Base-by-base conservation (phyloP, 1,284 basidiomycete genomes). In the Papiliotrema laurentii region DNA sequence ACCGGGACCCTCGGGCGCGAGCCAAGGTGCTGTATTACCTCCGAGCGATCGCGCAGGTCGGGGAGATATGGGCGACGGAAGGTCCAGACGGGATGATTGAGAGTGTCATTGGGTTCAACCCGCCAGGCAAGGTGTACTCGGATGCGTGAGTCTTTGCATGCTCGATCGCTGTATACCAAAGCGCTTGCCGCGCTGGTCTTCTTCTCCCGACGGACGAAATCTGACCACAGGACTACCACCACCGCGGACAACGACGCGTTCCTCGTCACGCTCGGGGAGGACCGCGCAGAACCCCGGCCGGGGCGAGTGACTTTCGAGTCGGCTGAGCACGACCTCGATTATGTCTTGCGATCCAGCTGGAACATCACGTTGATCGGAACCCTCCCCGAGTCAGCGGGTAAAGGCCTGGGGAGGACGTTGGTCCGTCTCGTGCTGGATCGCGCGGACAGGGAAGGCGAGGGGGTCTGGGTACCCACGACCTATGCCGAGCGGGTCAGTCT, bases 281-380 rank as follows among this genome's bases (percentile, higher is more conserved):
- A 30, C 16, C 19, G 11, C 6, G 11, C n/a, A 14, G 5, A 18
- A 11, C 27, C n/a, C 22, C 41, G 10, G 24, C 5, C 13, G 19
- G 21, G 16, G 4, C 5, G 13, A 21, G 22, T 5, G 3, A 19
- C 26, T 30, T 19, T 31, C 16, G 19, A 16, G 28, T 5, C 22
- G 16, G 4, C 27, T 3, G 10, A 5, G n/a, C 7, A 4, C 18
- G 30, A 43, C 19, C 14, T n/a, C 5, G 27, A 30, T 4, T 9
- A 22, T 11, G 41, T 21, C 16, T 19, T 31, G 7, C 10, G 13
- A 9, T 24, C 22, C n/a, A 43, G 41, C 41, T 43, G 41, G 41
- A 43, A 33, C 27, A 43, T 43, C 41, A 43, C 25, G 16, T 21
- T 43, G 7, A 30, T 43, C 26, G 41, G 41, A 22, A 43, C 41